These are phyloP conservation scores for Chenopodium formosanum DNA, from an alignment of 148 eudicot genomes.

Conservation along the genomic window DNA sequence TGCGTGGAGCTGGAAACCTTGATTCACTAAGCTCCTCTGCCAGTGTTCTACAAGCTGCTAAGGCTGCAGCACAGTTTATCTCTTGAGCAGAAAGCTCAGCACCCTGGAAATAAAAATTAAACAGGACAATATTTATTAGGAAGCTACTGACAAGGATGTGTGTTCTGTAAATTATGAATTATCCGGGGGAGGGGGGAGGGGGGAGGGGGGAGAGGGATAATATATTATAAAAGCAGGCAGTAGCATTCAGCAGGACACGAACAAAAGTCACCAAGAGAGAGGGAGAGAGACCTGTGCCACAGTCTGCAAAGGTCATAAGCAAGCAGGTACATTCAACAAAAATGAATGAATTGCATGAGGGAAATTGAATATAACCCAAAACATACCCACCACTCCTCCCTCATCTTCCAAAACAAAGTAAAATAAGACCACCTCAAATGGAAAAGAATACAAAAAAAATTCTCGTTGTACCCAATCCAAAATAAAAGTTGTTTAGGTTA, in stretches of 20 bases:
- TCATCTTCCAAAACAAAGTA: too few species aligned
- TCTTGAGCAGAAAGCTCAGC: slow-evolving; percentile 86
- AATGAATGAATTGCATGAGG: background rate
- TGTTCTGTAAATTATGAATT: background rate
- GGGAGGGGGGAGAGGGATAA: too few species aligned
- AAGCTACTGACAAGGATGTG: background rate
- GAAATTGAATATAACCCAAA: background rate
- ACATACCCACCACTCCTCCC: background rate
- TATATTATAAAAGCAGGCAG: background rate
- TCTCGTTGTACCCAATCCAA: too few species aligned
- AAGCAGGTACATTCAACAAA: background rate
- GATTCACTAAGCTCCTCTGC: slow-evolving; percentile 96
- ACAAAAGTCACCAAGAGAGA: background rate
- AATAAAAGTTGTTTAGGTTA: too few species aligned
- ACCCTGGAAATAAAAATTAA: slow-evolving; percentile 47
- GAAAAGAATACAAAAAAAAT: too few species aligned
- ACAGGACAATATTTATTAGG: slow-evolving; percentile 6
- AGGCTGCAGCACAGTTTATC: slow-evolving; percentile 88
- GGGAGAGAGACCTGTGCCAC: background rate
- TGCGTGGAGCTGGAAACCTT: slow-evolving; percentile 96
- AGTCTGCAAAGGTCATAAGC: background rate
- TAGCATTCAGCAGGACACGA: background rate
- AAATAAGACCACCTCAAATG: too few species aligned
- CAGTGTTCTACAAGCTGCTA: slow-evolving; percentile 96
- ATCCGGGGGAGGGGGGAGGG: too few species aligned